Base-by-base conservation (phyloP, 352 stramenopile genomes). In the Pythium brassicae region DNA sequence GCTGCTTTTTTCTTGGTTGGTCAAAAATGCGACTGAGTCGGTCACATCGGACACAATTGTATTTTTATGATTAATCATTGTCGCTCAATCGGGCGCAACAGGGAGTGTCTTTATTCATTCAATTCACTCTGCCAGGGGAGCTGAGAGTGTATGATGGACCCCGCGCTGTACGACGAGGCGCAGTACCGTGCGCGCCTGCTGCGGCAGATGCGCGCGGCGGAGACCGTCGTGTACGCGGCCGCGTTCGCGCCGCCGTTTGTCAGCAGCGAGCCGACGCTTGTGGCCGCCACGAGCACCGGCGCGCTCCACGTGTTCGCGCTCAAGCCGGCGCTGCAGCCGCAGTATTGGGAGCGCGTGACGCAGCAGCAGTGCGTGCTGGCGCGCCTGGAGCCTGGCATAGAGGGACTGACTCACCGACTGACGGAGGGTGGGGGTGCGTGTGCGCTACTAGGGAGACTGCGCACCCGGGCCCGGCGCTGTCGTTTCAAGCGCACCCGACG, bases 231-330 rank as follows among this genome's bases (percentile, higher is more conserved):
- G 48, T 83, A 85, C 53, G 60, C 83, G 34, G 76, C 78, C 0
- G 60, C 63, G 2, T 92, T 92, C 39, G 75, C 57, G 2, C 81
- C 81, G 3, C 34, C 62, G 23, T 32, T 43, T 0, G 44, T 76
- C 10, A 51, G 62, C 8, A 46, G 39, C 17, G 75, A 68, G 11
- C 71, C 75, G 37, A 54, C 81, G 40, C 69, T 92, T 11, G 74
- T 92, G 23, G 78, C 81, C 12, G 78, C 75, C 26, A 89, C 81
- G 50, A 92, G 75, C 66, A 74, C 60, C 2, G 81, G 81, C n/a
- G 19, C 66, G 19, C 46, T 92, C 7, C 78, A 87, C 62, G 58
- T 89, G 42, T 92, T 85, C 29, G 54, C 70, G 17, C 66, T 92
- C 10, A 53, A 57, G 3, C 54, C 61, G 17, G 60, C 83, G 42